A percentile compares a stretch with the other conserved stretches of the same genome.
Conservation (phyloP, 257 asterid genomes). For the Haberlea rhodopensis region DNA sequence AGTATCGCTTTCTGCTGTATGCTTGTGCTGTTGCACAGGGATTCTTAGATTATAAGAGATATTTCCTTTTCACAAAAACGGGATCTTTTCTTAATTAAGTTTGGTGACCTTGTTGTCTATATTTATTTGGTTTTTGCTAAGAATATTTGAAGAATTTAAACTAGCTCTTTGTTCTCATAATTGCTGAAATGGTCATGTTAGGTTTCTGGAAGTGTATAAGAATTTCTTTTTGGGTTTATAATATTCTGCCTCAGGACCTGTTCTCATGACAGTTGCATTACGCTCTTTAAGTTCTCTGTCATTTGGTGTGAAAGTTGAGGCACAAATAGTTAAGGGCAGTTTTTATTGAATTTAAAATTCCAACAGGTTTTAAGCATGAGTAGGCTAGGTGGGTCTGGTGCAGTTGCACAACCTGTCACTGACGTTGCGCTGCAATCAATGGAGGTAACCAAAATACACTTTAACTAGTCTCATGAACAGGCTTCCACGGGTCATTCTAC, state of each 20-base stretch:
- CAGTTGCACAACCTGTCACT: slow-evolving; percentile 82
- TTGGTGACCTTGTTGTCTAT: neutral
- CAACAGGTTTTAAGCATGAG: slow-evolving; percentile 83
- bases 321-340: neutral
- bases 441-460: slow-evolving; percentile 49
- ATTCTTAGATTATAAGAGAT: no score
- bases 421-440: slow-evolving; percentile 67
- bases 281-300: neutral
- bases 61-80: neutral
- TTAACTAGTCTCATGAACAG: neutral
- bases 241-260: neutral
- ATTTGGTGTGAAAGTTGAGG: no score
- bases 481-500: neutral
- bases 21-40: no score
- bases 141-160: neutral
- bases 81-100: no score
- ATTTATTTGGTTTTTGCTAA: neutral
- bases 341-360: slow-evolving; percentile 7
- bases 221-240: neutral
- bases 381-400: slow-evolving; percentile 88
- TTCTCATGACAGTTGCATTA: neutral
- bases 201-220: no score
- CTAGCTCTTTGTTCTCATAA: neutral
- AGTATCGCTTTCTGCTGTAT: no score
- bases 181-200: no score